These are phyloP conservation scores for Selaginella moellendorffii DNA, from an alignment of 75 land plant species.

Conservation along the genomic window DNA sequence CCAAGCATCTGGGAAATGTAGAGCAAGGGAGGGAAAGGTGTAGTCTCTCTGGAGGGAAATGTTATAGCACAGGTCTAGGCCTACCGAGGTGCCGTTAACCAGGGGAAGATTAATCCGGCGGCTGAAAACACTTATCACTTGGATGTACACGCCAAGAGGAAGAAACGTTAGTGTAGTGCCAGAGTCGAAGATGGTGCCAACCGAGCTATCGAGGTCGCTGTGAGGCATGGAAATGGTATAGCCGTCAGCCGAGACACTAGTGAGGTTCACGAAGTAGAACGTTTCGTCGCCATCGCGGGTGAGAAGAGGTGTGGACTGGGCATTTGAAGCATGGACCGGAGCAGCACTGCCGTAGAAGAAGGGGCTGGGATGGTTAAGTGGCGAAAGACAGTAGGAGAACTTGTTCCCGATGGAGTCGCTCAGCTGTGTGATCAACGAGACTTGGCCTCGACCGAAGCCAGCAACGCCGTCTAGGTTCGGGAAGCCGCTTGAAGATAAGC, in stretches of 20 bases:
- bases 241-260: constrained; percentile 39
- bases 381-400: constrained; percentile 19
- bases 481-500: background rate
- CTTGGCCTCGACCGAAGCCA: constrained; percentile 12
- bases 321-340: background rate
- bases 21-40: background rate
- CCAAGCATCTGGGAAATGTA: background rate
- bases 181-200: constrained; percentile 67
- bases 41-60: background rate
- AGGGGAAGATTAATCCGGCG: background rate
- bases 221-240: constrained; percentile 24
- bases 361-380: constrained; percentile 11
- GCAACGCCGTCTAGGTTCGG: constrained; percentile 9
- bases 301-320: constrained; percentile 48
- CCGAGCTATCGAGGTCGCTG: constrained; percentile 22
- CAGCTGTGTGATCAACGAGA: constrained; percentile 19
- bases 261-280: constrained; percentile 49
- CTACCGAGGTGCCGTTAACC: background rate
- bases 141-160: constrained; percentile 21
- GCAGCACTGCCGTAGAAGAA: constrained; percentile 11
- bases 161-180: constrained; percentile 77
- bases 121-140: constrained; percentile 8
- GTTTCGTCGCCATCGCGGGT: constrained; percentile 33
- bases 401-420: constrained; percentile 4
- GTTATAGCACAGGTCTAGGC: background rate